Evolutionary conservation across 306 rosid species (phyloP), one percentile per base, ranked within the genome.

Genomic region (Cucurbita moschata): DNA sequence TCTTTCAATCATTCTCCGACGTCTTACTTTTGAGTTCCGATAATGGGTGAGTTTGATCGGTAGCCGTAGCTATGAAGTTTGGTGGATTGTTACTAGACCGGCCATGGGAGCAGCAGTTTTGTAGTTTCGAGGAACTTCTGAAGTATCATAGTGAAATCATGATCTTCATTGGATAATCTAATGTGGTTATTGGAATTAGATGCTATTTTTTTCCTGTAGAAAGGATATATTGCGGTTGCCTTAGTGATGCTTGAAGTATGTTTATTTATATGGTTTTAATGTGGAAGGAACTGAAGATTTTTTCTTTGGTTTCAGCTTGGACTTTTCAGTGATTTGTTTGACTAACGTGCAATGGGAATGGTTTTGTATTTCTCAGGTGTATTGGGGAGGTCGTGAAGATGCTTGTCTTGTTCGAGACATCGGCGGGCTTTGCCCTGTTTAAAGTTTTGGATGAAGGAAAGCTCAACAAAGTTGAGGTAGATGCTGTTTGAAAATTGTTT

Each of bases 371-470:
- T 75, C 68, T 60, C 79, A 87, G 87, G 83, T 79, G 67, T 63
- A 0, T 77, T 66, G 49, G 73, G 63, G 74, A 74, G 77, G 60
- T 53, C 15, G 75, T 26, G 1, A 83, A 76, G 71, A 92, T 92
- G 97, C 90, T 89, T 21, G 85, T 89, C 14, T 63, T 92, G 74
- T 92, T 86, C 10, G 96, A 92, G 72, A 89, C 94, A 0, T 86
- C 91, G 8, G 97, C 89, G 35, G 97, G 97, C 5, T 89, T 88
- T 69, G 89, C 94, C 79, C 86, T 92, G 9, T 89, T 92, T 65
- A 88, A 88, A 81, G 95, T 92, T 21, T 75, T 89, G 62, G 85
- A 89, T 75, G 96, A 92, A 83, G 96, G 92, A 46, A 92, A 88
- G 73, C 90, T 92, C 57, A 76, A 85, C 8, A 86, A 88, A 80